Evolutionary conservation across 805 yeast genomes (phyloP).

Genomic region (Saturnispora mendoncae): DNA sequence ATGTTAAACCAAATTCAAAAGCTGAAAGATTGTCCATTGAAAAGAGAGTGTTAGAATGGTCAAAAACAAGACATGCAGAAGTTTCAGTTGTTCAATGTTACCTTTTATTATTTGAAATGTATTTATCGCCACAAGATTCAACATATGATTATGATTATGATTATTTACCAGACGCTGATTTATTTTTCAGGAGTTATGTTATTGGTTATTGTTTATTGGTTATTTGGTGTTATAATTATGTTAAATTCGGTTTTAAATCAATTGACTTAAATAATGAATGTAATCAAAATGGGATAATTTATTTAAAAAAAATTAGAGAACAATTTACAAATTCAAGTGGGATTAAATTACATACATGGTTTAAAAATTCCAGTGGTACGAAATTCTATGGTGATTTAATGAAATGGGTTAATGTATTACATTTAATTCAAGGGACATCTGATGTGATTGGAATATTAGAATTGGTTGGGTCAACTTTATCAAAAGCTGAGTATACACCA

Average conservation of each 20-base stretch:
- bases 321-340: constrained; percentile 32
- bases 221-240: constrained; percentile 45
- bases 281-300: constrained; percentile 42
- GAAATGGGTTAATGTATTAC: constrained; percentile 34
- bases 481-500: constrained; percentile 43
- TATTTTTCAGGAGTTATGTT: constrained; percentile 36
- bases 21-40: constrained; percentile 42
- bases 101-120: constrained; percentile 52
- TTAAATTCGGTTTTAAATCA: constrained; percentile 32
- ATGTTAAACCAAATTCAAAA: constrained; percentile 45
- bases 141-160: constrained; percentile 33
- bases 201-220: constrained; percentile 35
- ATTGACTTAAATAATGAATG: constrained; percentile 27
- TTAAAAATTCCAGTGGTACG: constrained; percentile 27
- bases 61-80: constrained; percentile 38
- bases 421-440: constrained; percentile 34
- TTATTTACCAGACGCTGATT: constrained; percentile 46
- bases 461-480: constrained; percentile 34
- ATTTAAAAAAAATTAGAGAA: constrained; percentile 39
- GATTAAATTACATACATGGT: constrained; percentile 26
- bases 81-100: constrained; percentile 53
- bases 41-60: constrained; percentile 45
- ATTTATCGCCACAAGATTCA: constrained; percentile 43
- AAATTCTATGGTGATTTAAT: constrained; percentile 36
- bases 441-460: constrained; percentile 48